Evolutionary conservation across 139 green algal species (phyloP).

Genomic region (Chlamydomonas sp.): DNA sequence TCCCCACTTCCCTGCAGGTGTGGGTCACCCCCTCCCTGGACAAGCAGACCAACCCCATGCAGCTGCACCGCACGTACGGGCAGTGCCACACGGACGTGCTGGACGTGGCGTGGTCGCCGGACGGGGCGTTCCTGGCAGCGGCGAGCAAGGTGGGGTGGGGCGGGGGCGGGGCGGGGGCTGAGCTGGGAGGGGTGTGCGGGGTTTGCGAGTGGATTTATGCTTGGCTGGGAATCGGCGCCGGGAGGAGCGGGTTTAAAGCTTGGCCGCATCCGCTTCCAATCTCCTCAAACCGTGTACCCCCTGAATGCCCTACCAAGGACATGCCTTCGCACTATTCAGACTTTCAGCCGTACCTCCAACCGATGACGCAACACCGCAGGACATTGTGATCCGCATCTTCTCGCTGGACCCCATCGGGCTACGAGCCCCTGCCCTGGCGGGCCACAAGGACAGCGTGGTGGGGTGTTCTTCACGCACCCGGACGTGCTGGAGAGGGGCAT

Average conservation of each 20-base stretch:
- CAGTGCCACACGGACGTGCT: slow-evolving; percentile 86
- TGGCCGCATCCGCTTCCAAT: neutral
- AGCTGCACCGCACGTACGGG: slow-evolving; percentile 90
- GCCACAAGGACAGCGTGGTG: slow-evolving; percentile 84
- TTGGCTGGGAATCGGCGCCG: neutral
- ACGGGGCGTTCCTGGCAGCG: slow-evolving; percentile 81
- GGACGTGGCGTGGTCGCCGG: slow-evolving; percentile 87
- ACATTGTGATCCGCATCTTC: slow-evolving; percentile 51
- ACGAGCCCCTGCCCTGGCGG: slow-evolving; percentile 81
- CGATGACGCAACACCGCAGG: neutral
- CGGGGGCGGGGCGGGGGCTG: neutral
- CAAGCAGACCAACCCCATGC: slow-evolving; percentile 91
- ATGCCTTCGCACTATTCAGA: neutral
- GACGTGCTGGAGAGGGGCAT: slow-evolving; percentile 20
- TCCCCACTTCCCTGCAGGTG: slow-evolving; percentile 67
- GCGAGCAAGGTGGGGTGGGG: slow-evolving; percentile 63
- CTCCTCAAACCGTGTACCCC: too few species aligned
- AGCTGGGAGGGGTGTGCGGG: neutral
- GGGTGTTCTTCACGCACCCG: slow-evolving; percentile 79
- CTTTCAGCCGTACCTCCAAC: slow-evolving; percentile 14
- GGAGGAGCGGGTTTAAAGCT: neutral
- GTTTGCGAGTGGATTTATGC: neutral
- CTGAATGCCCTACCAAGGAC: too few species aligned
- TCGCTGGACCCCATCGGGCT: slow-evolving; percentile 89
- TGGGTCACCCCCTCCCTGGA: slow-evolving; percentile 83